Base-by-base conservation (phyloP, 257 asterid species). In the Plantago elongata region DNA sequence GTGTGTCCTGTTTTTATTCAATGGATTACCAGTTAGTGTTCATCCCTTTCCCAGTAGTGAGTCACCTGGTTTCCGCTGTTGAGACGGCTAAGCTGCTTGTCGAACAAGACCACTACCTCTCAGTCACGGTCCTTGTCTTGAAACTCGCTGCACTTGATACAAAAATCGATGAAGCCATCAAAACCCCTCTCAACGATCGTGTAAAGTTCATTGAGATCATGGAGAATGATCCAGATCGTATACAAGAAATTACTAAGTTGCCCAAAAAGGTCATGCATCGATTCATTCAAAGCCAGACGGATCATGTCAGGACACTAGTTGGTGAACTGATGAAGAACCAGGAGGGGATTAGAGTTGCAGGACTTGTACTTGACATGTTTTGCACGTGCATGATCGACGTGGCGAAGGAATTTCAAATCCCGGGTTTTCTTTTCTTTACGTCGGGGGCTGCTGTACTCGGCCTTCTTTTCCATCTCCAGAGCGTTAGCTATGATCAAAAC, bases 61-160 rank as follows among this genome's bases (percentile, higher is more conserved):
- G 86, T 60, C 86, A 80, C 67, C 71, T 77, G 13, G 27, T 57
- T n/a, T 38, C 79, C 2, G 45, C 77, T 11, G 67, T 80, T 0
- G 65, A 75, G 51, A 4, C 27, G 27, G 27, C 27, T 22, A 22
- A 22, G 27, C 27, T 22, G 27, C 27, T 22, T 22, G 27, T 22
- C 27, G 27, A 22, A 22, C 27, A 22, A 22, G 27, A 22, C 27
- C 27, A 22, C 27, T 22, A 2, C 27, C 27, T 22, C 27, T 22
- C 27, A 22, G 27, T 22, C 27, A 22, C 27, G 2, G 27, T 22
- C 27, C 27, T 22, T 2, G 27, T 22, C 1, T 22, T 22, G 27
- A 22, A 22, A 22, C 27, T 22, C 27, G 27, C 27, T 2, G 27
- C 27, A 22, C 27, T 22, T 2, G 27, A 22, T 22, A 22, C 27